Conservation (phyloP, 768 basidiomycete species). For the Pleurotus giganteus region DNA sequence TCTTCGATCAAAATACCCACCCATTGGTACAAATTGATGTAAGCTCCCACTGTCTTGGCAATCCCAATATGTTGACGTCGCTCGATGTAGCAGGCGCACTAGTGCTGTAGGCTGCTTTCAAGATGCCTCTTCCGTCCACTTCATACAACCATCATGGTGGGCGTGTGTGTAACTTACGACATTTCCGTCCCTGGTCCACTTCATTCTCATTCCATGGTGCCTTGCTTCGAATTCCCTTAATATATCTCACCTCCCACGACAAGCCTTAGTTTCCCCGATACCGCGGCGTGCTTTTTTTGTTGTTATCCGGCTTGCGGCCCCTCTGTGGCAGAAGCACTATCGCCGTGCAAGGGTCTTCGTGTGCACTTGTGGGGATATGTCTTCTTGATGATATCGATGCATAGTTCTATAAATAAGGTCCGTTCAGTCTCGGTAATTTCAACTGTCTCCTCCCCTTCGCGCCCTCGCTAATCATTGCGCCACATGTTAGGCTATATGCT, state of each 20-base stretch:
- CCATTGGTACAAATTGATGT: too few relatives aligned
- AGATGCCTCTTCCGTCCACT: conserved; percentile 5
- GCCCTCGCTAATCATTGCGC: too few relatives aligned
- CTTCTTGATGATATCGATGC: background rate
- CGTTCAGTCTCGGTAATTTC: background rate
- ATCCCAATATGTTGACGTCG: too few relatives aligned
- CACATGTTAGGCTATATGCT: background rate
- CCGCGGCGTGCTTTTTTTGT: background rate
- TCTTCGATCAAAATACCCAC: too few relatives aligned
- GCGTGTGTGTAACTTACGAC: background rate
- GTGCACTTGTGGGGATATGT: background rate
- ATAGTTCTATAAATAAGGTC: background rate
- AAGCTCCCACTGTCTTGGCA: too few relatives aligned
- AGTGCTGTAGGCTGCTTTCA: background rate
- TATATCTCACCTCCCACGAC: background rate
- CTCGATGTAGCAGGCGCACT: too few relatives aligned
- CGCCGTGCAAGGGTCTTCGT: background rate
- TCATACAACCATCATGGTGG: background rate
- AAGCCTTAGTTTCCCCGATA: background rate
- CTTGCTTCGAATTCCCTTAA: background rate
- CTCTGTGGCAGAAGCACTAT: background rate
- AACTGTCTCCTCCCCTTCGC: too few relatives aligned
- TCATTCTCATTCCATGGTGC: background rate
- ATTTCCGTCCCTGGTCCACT: background rate
- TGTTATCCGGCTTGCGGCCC: background rate